These are phyloP conservation scores for Tetrapyrgos nigripes DNA, from an alignment of 1,284 basidiomycete species.

Conservation along the genomic window DNA sequence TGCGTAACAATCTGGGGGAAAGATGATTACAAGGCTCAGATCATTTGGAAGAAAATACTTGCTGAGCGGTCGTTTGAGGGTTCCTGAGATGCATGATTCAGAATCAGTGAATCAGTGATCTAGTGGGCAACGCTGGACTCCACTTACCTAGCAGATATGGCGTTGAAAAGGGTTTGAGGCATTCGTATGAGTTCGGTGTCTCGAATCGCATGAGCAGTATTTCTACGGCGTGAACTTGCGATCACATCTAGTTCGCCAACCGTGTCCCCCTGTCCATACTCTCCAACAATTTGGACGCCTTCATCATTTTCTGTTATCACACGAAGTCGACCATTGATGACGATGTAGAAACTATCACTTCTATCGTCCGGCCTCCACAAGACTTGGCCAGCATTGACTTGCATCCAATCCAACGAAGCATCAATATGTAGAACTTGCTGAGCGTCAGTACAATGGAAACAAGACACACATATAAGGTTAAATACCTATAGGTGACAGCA, in stretches of 20 bases:
- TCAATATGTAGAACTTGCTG: constrained; percentile 93
- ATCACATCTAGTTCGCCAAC: constrained; percentile 97
- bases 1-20: constrained; percentile 72
- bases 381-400: constrained; percentile 92
- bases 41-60: constrained; percentile 33
- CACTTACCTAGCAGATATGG: constrained; percentile 82
- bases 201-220: constrained; percentile 96
- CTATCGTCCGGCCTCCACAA: constrained; percentile 91
- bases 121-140: not conserved
- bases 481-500: constrained; percentile 90
- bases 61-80: constrained; percentile 95
- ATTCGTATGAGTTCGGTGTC: constrained; percentile 98
- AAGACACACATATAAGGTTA: constrained; percentile 3
- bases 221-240: constrained; percentile 86
- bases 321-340: constrained; percentile 96
- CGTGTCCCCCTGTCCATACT: constrained; percentile 93
- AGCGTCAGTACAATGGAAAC: constrained; percentile 13
- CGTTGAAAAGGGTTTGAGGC: constrained; percentile 98
- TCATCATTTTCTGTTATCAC: constrained; percentile 79
- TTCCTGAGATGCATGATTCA: constrained; percentile 58
- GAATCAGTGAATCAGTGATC: not conserved
- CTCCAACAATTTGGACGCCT: constrained; percentile 84
- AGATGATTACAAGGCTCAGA: not conserved
- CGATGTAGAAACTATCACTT: constrained; percentile 97
- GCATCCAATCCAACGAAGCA: constrained; percentile 97